A percentile compares a stretch with the other conserved stretches of the same genome.
These are phyloP conservation scores for Phytophthora tubulina DNA, from an alignment of 352 stramenopile genomes.

Conservation along the genomic window DNA sequence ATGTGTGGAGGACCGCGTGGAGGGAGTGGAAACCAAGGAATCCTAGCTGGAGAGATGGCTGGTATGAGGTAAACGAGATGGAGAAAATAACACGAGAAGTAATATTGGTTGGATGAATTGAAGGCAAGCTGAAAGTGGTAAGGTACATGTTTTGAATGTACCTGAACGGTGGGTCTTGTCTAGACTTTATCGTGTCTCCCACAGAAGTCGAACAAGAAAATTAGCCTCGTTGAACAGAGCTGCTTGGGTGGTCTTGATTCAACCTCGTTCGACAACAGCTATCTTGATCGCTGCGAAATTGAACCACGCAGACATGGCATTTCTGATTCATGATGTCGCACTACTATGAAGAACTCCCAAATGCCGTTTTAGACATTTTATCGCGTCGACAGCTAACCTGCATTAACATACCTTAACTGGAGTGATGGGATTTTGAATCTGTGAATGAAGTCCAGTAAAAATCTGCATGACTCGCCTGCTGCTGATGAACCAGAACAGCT, in stretches of 20 bases:
- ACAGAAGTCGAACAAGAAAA: constrained; percentile 40
- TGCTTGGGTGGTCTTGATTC: constrained; percentile 35
- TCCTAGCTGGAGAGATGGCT: constrained; percentile 17
- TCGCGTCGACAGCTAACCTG: too few relatives aligned
- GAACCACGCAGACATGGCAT: constrained; percentile 51
- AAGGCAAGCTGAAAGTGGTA: too few relatives aligned
- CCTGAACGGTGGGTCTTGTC: too few relatives aligned
- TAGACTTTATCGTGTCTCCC: constrained; percentile 14
- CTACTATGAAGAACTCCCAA: constrained; percentile 30
- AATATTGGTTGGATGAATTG: too few relatives aligned
- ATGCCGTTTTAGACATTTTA: constrained; percentile 21
- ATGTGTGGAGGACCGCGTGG: constrained; percentile 45
- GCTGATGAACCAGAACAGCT: too few relatives aligned
- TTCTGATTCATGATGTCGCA: constrained; percentile 45
- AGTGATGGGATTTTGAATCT: too few relatives aligned
- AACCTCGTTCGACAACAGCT: constrained; percentile 33
- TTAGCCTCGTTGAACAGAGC: constrained; percentile 43
- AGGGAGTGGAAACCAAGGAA: constrained; percentile 33
- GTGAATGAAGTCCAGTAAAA: too few relatives aligned
- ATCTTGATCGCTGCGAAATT: constrained; percentile 30
- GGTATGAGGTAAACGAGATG: neutral
- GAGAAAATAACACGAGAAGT: neutral
- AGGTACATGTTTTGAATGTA: too few relatives aligned
- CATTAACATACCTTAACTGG: too few relatives aligned
- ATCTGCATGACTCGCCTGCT: too few relatives aligned